Conservation (phyloP, 345 rosid genomes). For the Populus ilicifolia region DNA sequence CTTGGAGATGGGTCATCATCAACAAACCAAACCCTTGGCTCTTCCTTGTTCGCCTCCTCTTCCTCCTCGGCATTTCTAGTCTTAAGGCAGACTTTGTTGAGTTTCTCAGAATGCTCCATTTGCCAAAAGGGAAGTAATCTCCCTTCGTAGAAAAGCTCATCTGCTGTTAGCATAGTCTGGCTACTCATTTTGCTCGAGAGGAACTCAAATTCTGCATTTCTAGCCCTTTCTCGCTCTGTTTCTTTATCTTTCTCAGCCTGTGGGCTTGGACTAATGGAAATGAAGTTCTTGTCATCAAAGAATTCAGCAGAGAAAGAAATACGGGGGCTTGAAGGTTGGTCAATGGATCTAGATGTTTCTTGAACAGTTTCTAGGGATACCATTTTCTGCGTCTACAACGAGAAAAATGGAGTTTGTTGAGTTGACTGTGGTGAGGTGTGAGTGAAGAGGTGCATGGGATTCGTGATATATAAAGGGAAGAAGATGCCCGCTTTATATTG, state of each 20-base stretch:
- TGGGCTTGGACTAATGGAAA: conserved; percentile 59
- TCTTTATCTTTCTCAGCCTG: conserved; percentile 21
- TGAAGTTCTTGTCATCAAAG: conserved; percentile 55
- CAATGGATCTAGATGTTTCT: conserved; percentile 36
- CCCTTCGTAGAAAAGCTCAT: conserved; percentile 86
- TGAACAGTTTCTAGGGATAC: conserved; percentile 48
- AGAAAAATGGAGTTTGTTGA: neutral
- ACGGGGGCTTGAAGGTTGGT: conserved; percentile 54
- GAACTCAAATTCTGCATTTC: conserved; percentile 75
- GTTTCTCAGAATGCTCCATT: conserved; percentile 65
- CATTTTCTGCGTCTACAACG: conserved; percentile 28
- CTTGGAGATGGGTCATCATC: conserved; percentile 97
- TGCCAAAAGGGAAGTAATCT: conserved; percentile 91
- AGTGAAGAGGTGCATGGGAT: conserved; percentile 19
- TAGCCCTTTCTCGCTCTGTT: conserved; percentile 30
- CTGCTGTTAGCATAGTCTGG: conserved; percentile 66
- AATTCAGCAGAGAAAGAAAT: conserved; percentile 84
- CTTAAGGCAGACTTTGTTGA: conserved; percentile 49
- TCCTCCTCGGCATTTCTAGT: conserved; percentile 27
- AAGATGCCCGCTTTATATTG: conserved; percentile 1
- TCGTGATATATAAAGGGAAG: conserved; percentile 28
- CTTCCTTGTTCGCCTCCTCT: conserved; percentile 34
- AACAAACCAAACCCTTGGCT: conserved; percentile 59
- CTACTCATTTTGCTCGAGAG: conserved; percentile 49
- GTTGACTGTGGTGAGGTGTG: neutral